Conservation (phyloP, 2,329 filamentous ascomycete species). For the Sclerotinia trifoliorum region DNA sequence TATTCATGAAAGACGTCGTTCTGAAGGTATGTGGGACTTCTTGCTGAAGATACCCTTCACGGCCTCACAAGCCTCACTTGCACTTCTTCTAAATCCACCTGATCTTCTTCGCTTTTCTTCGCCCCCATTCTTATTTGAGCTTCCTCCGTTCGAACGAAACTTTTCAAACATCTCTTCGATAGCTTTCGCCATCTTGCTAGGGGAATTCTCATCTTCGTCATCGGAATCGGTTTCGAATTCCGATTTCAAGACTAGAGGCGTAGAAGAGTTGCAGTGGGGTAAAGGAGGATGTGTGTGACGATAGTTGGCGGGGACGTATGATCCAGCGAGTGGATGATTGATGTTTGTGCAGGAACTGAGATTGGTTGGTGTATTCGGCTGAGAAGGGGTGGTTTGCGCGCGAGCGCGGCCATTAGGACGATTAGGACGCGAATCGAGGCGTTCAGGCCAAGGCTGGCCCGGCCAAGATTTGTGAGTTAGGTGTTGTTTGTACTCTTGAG, state of each 20-base stretch:
- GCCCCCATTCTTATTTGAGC: not conserved
- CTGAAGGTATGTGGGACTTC: not conserved
- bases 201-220: constrained; percentile 20
- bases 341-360: constrained; percentile 1
- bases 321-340: not conserved
- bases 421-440: constrained; percentile 16
- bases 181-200: constrained; percentile 18
- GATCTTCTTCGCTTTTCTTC: constrained; percentile 16
- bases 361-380: constrained; percentile 5
- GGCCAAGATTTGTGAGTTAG: constrained; percentile 22
- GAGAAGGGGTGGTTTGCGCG: constrained; percentile 14
- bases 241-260: constrained; percentile 13
- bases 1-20: not conserved
- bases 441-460: constrained; percentile 18
- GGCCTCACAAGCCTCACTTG: constrained; percentile 20
- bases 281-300: constrained; percentile 3
- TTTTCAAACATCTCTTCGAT: constrained; percentile 23
- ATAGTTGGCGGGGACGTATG: constrained; percentile 1
- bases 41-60: constrained; percentile 19
- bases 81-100: constrained; percentile 17
- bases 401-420: constrained; percentile 8
- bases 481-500: constrained; percentile 9
- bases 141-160: constrained; percentile 8
- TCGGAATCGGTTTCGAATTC: constrained; percentile 21
- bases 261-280: constrained; percentile 5